Evolutionary conservation across 202 grass and related monocot species (phyloP).

Genomic region (Eragrostis tef): DNA sequence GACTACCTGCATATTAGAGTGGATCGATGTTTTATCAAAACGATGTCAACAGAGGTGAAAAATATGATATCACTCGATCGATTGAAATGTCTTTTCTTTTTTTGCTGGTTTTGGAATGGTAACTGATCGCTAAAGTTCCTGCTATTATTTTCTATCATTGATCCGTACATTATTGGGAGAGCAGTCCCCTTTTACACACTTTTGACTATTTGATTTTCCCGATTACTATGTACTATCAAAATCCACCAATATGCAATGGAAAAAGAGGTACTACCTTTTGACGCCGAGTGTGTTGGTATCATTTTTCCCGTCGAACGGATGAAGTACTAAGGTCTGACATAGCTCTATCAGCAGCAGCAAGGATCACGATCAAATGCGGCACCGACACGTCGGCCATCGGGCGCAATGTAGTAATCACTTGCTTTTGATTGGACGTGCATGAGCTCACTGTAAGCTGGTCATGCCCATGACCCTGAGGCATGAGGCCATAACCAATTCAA

Average conservation of each 20-base stretch:
- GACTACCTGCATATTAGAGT: too few relatives aligned
- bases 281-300: not conserved
- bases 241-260: not conserved
- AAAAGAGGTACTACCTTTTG: not conserved
- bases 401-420: conserved; percentile 15
- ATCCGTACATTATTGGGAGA: not conserved
- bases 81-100: too few relatives aligned
- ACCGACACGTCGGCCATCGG: conserved; percentile 36
- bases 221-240: not conserved
- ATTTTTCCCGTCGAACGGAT: conserved; percentile 6
- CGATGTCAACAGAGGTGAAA: not conserved
- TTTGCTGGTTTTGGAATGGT: not conserved
- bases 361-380: not conserved
- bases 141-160: too few relatives aligned
- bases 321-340: not conserved
- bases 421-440: conserved; percentile 36
- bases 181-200: not conserved
- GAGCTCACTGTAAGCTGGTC: conserved; percentile 37
- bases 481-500: conserved; percentile 17
- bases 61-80: too few relatives aligned
- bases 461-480: not conserved
- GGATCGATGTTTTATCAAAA: not conserved
- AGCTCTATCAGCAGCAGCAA: not conserved
- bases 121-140: too few relatives aligned
- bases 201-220: not conserved